Percentiles rank a stretch among this genome's conserved stretches.
phyloP scores from a whole-genome alignment of 768 basidiomycete genomes.

The Vararia minispora region DNA sequence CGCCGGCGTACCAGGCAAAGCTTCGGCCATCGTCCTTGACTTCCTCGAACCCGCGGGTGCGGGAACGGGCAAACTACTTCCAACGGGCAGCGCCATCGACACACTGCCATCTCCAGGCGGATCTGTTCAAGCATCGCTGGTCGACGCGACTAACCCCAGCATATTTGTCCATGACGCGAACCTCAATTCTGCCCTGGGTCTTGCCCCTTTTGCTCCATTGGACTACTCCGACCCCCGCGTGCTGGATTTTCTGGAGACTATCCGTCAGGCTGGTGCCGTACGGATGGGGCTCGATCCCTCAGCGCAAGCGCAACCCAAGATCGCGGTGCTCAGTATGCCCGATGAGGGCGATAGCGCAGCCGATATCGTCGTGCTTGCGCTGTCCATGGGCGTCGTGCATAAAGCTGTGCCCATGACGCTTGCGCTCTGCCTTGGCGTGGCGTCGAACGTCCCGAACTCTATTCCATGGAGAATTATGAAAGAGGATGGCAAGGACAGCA shows the following conservation, averaged over 20 bases:
- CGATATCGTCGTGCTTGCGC: constrained; percentile 45
- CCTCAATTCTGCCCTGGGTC: constrained; percentile 27
- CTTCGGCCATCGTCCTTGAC: constrained; percentile 54
- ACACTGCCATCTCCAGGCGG: constrained; percentile 18
- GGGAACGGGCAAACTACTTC: constrained; percentile 59
- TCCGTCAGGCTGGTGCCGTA: constrained; percentile 44
- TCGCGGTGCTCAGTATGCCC: constrained; percentile 41
- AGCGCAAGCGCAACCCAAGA: constrained; percentile 61
- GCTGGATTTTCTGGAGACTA: constrained; percentile 31
- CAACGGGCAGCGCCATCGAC: constrained; percentile 42
- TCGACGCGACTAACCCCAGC: constrained; percentile 70
- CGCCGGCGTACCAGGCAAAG: constrained; percentile 59
- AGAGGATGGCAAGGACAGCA: constrained; percentile 7
- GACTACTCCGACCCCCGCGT: constrained; percentile 15
- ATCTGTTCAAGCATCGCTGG: constrained; percentile 34
- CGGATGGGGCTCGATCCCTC: constrained; percentile 55
- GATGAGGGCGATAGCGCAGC: constrained; percentile 21
- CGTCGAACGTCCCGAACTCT: constrained; percentile 41
- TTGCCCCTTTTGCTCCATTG: constrained; percentile 14
- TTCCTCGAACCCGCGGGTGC: constrained; percentile 60
- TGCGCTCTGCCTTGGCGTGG: constrained; percentile 57
- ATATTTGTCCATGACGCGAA: constrained; percentile 44
- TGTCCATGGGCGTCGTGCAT: constrained; percentile 64
- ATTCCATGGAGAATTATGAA: constrained; percentile 41
- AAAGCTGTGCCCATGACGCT: constrained; percentile 68